Evolutionary conservation across 805 yeast genomes (phyloP).

Genomic region (Metschnikowia lunata): DNA sequence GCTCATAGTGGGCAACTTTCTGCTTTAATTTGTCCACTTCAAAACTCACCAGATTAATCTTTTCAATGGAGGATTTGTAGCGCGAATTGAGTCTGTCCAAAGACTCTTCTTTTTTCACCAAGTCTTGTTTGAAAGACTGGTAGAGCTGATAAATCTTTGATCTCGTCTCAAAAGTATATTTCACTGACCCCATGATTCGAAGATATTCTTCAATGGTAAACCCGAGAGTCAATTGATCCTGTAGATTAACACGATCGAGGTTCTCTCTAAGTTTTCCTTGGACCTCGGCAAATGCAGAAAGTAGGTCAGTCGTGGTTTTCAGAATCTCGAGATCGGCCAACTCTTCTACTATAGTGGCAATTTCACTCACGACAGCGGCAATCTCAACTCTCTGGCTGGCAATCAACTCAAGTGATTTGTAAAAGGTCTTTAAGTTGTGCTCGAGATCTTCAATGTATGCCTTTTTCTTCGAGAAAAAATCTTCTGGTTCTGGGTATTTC

Average conservation of each 20-base stretch:
- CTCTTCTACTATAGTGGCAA: slow-evolving; percentile 45
- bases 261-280: slow-evolving; percentile 69
- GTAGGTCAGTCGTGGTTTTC: slow-evolving; percentile 55
- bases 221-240: slow-evolving; percentile 82
- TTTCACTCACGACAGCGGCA: slow-evolving; percentile 66
- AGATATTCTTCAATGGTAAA: slow-evolving; percentile 84
- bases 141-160: slow-evolving; percentile 46
- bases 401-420: slow-evolving; percentile 68
- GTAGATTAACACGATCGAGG: slow-evolving; percentile 72
- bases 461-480: slow-evolving; percentile 67
- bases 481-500: slow-evolving; percentile 74
- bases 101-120: slow-evolving; percentile 43
- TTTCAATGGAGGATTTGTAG: slow-evolving; percentile 55
- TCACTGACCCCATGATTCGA: slow-evolving; percentile 69
- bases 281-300: slow-evolving; percentile 66
- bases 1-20: slow-evolving; percentile 50
- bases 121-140: slow-evolving; percentile 42
- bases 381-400: slow-evolving; percentile 74
- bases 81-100: slow-evolving; percentile 42
- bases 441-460: slow-evolving; percentile 69
- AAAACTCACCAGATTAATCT: slow-evolving; percentile 49
- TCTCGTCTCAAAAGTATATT: slow-evolving; percentile 71
- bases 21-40: slow-evolving; percentile 57
- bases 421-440: slow-evolving; percentile 61
- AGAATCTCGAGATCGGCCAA: slow-evolving; percentile 75